phyloP scores from a whole-genome alignment of 768 basidiomycete species.

The Mycena vulgaris region DNA sequence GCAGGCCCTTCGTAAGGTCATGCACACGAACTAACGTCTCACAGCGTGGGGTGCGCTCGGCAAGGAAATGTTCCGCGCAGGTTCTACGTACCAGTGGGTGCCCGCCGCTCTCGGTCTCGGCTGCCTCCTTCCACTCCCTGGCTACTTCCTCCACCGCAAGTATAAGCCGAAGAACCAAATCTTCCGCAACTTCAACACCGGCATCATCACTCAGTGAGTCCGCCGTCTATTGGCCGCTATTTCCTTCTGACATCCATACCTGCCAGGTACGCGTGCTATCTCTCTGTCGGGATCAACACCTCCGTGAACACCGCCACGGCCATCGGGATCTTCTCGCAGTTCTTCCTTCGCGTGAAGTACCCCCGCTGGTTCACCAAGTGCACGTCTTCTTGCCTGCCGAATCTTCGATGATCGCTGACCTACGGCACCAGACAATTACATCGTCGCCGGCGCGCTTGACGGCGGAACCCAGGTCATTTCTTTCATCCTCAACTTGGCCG shows the following conservation, averaged over 20 bases:
- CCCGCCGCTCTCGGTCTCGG: conserved; percentile 48
- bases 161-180: conserved; percentile 45
- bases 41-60: conserved; percentile 48
- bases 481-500: conserved; percentile 50
- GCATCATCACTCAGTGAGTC: conserved; percentile 40
- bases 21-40: conserved; percentile 27
- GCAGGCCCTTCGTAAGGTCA: conserved; percentile 44
- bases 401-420: conserved; percentile 24
- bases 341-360: conserved; percentile 51
- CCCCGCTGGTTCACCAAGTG: conserved; percentile 58
- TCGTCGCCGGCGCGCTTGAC: conserved; percentile 57
- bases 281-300: conserved; percentile 46
- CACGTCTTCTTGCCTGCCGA: conserved; percentile 36
- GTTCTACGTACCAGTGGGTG: conserved; percentile 43
- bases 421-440: conserved; percentile 48
- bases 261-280: conserved; percentile 42
- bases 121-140: conserved; percentile 50
- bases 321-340: conserved; percentile 38
- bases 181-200: conserved; percentile 45
- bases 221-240: conserved; percentile 22
- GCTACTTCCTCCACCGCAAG: conserved; percentile 49
- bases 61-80: too few species aligned
- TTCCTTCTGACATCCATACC: conserved; percentile 38
- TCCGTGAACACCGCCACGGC: conserved; percentile 38
- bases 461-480: conserved; percentile 56